Evolutionary conservation across 495 filamentous ascomycete species (phyloP), one percentile per base, ranked within the genome.

Genomic region (Aspergillus sclerotiicarbonarius): DNA sequence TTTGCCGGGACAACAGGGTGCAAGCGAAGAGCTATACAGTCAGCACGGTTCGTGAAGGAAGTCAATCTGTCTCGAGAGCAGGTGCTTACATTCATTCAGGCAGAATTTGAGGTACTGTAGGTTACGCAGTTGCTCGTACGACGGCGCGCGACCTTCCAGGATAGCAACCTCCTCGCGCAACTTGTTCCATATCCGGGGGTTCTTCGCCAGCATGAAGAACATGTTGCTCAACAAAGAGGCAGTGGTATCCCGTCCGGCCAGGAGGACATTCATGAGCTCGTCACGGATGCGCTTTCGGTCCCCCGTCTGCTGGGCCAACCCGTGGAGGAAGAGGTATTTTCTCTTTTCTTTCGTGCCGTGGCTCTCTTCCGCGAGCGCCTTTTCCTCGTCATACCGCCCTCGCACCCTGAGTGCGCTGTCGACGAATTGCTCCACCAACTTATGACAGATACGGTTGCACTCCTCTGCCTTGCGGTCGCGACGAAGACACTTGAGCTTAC

Each of bases 1-100:
- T 92, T 92, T 74, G 84, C 81, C 6, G 89, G 88, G 1, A 92
- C 87, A 9, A 82, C 72, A 4, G 90, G 89, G 64, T 90, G 87
- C 12, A 93, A 76, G 15, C 90, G 84, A 16, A 79, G 75, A 8
- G 62, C 71, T 73, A 54, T 6, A 12, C 46, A 59, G 53, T 46
- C 29, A 25, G 15, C 2, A 9, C 15, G 9, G 12, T 37, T 8
- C 35, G 1, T n/a, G 46, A 10, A 20, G 18, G 29, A 21, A 10
- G 18, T n/a, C 12, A 6, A 41, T 41, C 37, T 13, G n/a, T 41
- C 37, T 13, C 37, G 3, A 12, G 37, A n/a, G 13, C 47, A 32
- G n/a, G n/a, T n/a, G n/a, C 55, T 62, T 46, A 54, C 59, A 46
- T 54, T 64, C 62, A 32, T 58, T 64, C 10, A 65, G 56, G 75